Evolutionary conservation across 768 basidiomycete species (phyloP).

Genomic region (Collybia nuda): DNA sequence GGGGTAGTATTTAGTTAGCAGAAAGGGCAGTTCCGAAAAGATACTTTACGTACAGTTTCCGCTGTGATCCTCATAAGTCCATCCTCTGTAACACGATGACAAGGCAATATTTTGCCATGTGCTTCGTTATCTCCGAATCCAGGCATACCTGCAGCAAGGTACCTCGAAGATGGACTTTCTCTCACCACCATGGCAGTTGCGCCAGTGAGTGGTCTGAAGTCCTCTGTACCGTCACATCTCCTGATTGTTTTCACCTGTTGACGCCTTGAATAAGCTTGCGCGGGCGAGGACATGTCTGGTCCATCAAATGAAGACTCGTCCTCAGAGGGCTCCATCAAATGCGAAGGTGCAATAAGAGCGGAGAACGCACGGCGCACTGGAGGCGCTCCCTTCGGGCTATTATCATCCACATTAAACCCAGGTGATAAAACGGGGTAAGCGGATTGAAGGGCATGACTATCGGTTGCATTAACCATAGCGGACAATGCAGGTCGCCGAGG

Average conservation of each 20-base stretch:
- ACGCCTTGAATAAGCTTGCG: constrained; percentile 76
- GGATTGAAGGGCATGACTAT: constrained; percentile 33
- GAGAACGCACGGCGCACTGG: constrained; percentile 74
- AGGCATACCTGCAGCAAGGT: constrained; percentile 62
- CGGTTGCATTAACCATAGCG: constrained; percentile 53
- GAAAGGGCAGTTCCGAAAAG: not conserved
- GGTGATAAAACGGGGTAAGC: constrained; percentile 40
- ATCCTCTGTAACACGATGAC: constrained; percentile 91
- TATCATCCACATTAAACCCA: constrained; percentile 21
- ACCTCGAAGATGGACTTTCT: constrained; percentile 59
- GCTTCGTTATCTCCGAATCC: constrained; percentile 94
- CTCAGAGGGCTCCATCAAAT: constrained; percentile 42
- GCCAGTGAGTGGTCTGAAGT: constrained; percentile 74
- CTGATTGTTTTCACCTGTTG: constrained; percentile 78
- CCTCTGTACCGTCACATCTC: constrained; percentile 79
- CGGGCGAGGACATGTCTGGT: constrained; percentile 76
- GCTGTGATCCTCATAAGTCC: constrained; percentile 88
- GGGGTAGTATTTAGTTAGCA: constrained; percentile 11
- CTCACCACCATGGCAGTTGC: constrained; percentile 52
- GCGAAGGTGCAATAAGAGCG: constrained; percentile 66
- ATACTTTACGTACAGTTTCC: constrained; percentile 61
- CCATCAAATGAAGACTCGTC: constrained; percentile 66
- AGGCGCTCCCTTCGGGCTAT: constrained; percentile 37
- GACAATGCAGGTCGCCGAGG: constrained; percentile 68
- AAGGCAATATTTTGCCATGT: constrained; percentile 90